Evolutionary conservation across 495 filamentous ascomycete genomes (phyloP).

Genomic region (Hamigera avellanea): DNA sequence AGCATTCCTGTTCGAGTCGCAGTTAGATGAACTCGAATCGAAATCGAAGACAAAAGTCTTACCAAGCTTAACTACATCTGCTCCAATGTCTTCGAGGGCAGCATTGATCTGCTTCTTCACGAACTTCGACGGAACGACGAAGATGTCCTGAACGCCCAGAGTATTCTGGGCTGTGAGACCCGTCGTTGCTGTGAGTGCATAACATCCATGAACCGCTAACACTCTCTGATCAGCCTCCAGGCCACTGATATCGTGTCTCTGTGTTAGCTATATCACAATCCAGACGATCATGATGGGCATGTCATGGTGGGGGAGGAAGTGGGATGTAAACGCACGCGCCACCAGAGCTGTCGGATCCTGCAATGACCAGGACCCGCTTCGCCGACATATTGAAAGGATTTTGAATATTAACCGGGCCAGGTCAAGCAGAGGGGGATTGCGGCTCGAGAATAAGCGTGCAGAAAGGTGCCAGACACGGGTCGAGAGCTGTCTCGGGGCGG

Average conservation of each 20-base stretch:
- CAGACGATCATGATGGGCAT: neutral
- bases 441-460: too few relatives aligned
- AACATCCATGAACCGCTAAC: slow-evolving; percentile 80
- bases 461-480: too few relatives aligned
- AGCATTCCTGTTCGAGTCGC: slow-evolving; percentile 69
- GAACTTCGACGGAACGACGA: slow-evolving; percentile 67
- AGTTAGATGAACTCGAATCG: too few relatives aligned
- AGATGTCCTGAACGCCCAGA: slow-evolving; percentile 67
- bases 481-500: too few relatives aligned
- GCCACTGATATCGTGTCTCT: slow-evolving; percentile 46
- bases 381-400: slow-evolving; percentile 18
- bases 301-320: slow-evolving; percentile 1
- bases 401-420: neutral
- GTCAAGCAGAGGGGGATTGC: too few relatives aligned
- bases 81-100: slow-evolving; percentile 69
- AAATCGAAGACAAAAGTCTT: slow-evolving; percentile 8
- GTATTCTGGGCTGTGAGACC: slow-evolving; percentile 95
- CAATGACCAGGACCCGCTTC: slow-evolving; percentile 63
- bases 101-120: slow-evolving; percentile 76
- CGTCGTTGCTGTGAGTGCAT: slow-evolving; percentile 94
- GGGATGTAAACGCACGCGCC: slow-evolving; percentile 55
- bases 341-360: slow-evolving; percentile 77
- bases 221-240: slow-evolving; percentile 96
- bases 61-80: slow-evolving; percentile 90
- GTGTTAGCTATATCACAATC: neutral